A percentile compares a stretch with the other conserved stretches of the same genome.
Evolutionary conservation across 495 filamentous ascomycete genomes (phyloP).

Genomic region (Penicillium steckii): DNA sequence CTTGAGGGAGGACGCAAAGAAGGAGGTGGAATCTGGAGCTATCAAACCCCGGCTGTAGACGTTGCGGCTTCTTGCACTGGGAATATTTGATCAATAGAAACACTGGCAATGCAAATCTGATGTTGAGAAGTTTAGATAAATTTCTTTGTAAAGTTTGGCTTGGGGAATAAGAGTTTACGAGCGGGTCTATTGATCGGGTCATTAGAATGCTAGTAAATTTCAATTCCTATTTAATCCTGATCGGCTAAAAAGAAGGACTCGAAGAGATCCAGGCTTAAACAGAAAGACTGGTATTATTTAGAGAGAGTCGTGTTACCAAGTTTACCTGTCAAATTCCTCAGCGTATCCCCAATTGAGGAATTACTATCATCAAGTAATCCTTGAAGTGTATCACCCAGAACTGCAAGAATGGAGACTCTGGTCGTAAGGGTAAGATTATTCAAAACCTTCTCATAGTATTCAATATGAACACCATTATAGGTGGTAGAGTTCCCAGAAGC

Average conservation of each 20-base stretch:
- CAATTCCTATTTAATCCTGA: no score
- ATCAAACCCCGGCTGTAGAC: conserved; percentile 23
- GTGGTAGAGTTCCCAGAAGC: conserved; percentile 43
- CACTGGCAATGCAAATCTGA: no score
- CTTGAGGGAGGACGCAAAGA: conserved; percentile 47
- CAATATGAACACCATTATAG: conserved; percentile 41
- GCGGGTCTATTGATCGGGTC: no score
- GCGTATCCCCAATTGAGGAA: conserved; percentile 3
- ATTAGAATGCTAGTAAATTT: no score
- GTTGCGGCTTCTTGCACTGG: no score
- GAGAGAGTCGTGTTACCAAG: background rate
- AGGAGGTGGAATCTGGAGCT: conserved; percentile 26
- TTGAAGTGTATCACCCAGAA: conserved; percentile 30
- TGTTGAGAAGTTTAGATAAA: no score
- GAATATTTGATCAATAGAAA: no score
- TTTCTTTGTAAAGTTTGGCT: no score
- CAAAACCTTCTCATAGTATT: conserved; percentile 42
- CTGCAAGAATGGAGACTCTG: conserved; percentile 31
- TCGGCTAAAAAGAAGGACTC: no score
- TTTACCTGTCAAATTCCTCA: conserved; percentile 10
- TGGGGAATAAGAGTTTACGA: no score
- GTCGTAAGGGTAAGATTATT: conserved; percentile 40
- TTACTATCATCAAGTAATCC: conserved; percentile 9
- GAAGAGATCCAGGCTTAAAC: background rate
- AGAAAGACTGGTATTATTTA: conserved; percentile 1